Evolutionary conservation across 1,284 basidiomycete genomes (phyloP), one percentile per base, ranked within the genome.

Genomic region (Pseudozyma hubeiensis): DNA sequence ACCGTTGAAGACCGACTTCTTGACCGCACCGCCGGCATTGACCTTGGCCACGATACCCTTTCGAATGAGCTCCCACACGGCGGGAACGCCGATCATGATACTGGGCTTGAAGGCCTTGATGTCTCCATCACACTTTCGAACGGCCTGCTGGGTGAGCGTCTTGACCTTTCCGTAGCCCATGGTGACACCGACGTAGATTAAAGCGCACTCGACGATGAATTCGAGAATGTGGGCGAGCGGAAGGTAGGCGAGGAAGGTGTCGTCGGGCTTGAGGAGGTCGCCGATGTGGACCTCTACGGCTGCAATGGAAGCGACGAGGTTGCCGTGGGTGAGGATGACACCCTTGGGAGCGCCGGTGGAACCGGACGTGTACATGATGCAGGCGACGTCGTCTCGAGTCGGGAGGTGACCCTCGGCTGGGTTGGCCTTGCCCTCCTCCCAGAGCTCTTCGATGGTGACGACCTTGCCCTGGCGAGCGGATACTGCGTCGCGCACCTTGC

Each of bases 331-430:
- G 76, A 99, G 90, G 59, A 92, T 88, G 65, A 97, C 95, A 77
- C 95, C 95, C 87, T 98, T 98, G 48, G 95, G 95, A 8, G 92
- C 87, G 30, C 95, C 95, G 0, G 94, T 96, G 60, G 90, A 91
- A n/a, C 94, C 93, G 67, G 90, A 91, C 24, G 95, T 98, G 88
- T 98, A 98, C 95, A 97, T 97, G 86, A 97, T 95, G 84, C 93
- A 93, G 24, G 91, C 92, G 5, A 91, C 86, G 46, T 85, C 82
- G 16, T 80, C 71, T 16, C 66, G 46, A 40, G 71, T 73, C 45
- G 77, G 70, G 24, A 70, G 70, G 47, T 75, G 52, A 11, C 55
- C 35, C 49, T 77, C 51, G 30, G 74, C 76, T 7, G 55, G 53
- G 57, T 71, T 67, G 43, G 50, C 70, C 64, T 73, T 79, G 24